Conservation (phyloP, 208 protist genomes). For the Leishmania arabica region DNA sequence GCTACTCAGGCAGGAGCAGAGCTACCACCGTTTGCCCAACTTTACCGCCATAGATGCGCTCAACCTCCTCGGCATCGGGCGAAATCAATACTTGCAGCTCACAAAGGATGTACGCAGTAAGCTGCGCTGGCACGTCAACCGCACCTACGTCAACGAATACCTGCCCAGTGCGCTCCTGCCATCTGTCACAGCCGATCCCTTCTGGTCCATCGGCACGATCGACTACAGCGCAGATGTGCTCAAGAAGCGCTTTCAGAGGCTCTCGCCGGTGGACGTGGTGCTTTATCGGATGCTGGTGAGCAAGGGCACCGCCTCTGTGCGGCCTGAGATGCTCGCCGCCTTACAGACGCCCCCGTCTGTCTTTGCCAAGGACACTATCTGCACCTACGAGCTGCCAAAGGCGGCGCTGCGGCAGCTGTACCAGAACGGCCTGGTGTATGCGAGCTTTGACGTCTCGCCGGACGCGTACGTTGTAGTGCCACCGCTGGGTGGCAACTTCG, state of each 20-base stretch:
- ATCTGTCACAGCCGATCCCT: constrained; percentile 49
- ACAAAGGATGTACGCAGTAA: constrained; percentile 95
- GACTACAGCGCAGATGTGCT: constrained; percentile 31
- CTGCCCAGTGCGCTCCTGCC: constrained; percentile 59
- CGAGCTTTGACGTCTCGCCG: constrained; percentile 85
- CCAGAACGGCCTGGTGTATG: constrained; percentile 87
- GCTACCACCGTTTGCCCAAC: constrained; percentile 97
- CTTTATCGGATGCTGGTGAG: constrained; percentile 57
- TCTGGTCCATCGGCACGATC: constrained; percentile 55
- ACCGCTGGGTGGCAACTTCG: constrained; percentile 93
- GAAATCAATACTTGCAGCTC: constrained; percentile 97
- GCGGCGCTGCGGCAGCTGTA: constrained; percentile 68
- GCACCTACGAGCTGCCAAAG: constrained; percentile 61
- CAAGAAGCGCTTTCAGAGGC: constrained; percentile 32
- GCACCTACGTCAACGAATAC: constrained; percentile 58
- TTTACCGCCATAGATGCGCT: constrained; percentile 97
- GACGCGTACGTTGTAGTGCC: constrained; percentile 93
- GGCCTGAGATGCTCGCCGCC: constrained; percentile 11
- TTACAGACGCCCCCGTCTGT: constrained; percentile 18
- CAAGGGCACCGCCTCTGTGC: constrained; percentile 28
- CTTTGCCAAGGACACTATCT: constrained; percentile 39
- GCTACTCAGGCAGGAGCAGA: constrained; percentile 73
- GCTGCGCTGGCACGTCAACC: constrained; percentile 78
- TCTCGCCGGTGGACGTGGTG: constrained; percentile 39
- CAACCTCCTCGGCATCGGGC: constrained; percentile 94